Percentiles rank a stretch among this genome's conserved stretches.
Evolutionary conservation across 2,329 filamentous ascomycete genomes (phyloP).

Genomic region (Scedosporium dehoogii): DNA sequence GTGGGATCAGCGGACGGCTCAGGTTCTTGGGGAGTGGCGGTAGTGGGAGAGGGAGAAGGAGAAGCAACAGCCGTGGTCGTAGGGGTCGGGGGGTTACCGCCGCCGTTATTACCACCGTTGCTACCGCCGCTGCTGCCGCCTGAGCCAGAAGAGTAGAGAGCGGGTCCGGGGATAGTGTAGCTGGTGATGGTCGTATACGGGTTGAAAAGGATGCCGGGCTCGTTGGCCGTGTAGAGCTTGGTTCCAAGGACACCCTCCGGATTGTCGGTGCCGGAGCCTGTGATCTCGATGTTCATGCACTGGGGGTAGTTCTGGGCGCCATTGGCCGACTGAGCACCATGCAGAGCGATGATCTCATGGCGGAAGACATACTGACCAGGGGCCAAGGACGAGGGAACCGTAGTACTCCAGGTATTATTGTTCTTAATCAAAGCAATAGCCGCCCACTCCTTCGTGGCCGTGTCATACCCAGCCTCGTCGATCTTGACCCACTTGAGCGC

Average conservation of each 20-base stretch:
- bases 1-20: neutral
- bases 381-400: constrained; percentile 21
- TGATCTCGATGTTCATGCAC: constrained; percentile 37
- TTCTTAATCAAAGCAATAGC: constrained; percentile 30
- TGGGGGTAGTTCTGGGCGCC: constrained; percentile 43
- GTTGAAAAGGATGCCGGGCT: constrained; percentile 24
- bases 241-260: constrained; percentile 21
- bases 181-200: constrained; percentile 17
- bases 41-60: neutral
- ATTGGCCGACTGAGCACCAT: constrained; percentile 28
- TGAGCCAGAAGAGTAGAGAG: constrained; percentile 11
- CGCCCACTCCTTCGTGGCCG: constrained; percentile 25
- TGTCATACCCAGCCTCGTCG: constrained; percentile 40
- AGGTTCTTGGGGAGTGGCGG: neutral
- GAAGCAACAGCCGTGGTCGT: neutral
- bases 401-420: constrained; percentile 22
- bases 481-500: constrained; percentile 56
- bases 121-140: neutral
- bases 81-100: neutral
- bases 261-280: constrained; percentile 25
- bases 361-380: constrained; percentile 36
- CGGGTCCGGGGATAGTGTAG: constrained; percentile 19
- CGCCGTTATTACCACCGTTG: neutral
- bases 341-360: constrained; percentile 43
- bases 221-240: constrained; percentile 17